Percentiles rank a stretch among this genome's conserved stretches.
Evolutionary conservation across 2,329 filamentous ascomycete genomes (phyloP).

Genomic region (Fusarium aywerte): DNA sequence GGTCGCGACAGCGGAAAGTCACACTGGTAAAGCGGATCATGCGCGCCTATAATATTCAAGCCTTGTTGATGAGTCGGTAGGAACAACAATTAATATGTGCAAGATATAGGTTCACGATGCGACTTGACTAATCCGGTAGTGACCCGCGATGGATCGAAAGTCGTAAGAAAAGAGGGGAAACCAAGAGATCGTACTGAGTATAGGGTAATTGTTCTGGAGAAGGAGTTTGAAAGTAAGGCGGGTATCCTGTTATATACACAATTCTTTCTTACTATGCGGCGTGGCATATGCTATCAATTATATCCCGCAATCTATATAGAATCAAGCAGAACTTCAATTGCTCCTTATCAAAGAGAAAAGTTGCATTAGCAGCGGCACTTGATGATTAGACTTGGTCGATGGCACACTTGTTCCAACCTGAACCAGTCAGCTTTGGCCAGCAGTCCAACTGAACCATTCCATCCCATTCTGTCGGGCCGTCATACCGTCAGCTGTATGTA

Average conservation of each 20-base stretch:
- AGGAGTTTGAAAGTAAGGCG: background rate
- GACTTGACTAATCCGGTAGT: background rate
- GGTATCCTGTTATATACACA: background rate
- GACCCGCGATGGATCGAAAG: background rate
- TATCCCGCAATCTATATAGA: background rate
- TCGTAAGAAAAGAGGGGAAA: background rate
- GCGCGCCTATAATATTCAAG: constrained; percentile 16
- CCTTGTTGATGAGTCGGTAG: background rate
- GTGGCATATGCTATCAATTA: background rate
- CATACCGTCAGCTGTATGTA: constrained; percentile 2
- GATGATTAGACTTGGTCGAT: background rate
- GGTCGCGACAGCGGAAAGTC: background rate
- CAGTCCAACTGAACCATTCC: background rate
- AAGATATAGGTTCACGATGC: background rate
- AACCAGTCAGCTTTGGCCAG: background rate
- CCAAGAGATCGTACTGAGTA: too few relatives aligned
- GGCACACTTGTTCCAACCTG: background rate
- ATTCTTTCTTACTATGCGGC: background rate
- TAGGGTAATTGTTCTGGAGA: background rate
- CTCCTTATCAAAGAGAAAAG: background rate
- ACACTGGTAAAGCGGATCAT: background rate
- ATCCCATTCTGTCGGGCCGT: constrained; percentile 8
- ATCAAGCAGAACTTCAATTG: background rate
- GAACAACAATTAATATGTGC: background rate
- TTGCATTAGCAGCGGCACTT: background rate